Conservation (phyloP, 768 basidiomycete species). For the Lyophyllum decastes region DNA sequence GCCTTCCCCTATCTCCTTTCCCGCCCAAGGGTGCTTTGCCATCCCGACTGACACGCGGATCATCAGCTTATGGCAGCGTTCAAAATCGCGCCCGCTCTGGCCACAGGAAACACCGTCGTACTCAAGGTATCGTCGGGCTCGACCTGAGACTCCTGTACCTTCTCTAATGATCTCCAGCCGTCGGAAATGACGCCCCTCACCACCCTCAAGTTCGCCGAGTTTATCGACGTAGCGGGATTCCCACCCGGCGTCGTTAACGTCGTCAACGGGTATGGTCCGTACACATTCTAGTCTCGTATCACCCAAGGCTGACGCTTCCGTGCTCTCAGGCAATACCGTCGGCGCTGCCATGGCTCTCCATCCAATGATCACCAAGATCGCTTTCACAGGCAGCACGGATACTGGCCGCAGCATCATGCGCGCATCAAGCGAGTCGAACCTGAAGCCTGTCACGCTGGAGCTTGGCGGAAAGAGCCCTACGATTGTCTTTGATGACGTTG, state of each 20-base stretch:
- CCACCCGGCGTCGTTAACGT: constrained; percentile 72
- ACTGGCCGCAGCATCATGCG: constrained; percentile 80
- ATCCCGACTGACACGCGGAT: no score
- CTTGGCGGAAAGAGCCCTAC: constrained; percentile 76
- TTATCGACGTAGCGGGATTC: constrained; percentile 65
- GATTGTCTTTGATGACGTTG: constrained; percentile 72
- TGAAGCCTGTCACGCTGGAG: constrained; percentile 84
- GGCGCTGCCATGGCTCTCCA: constrained; percentile 64
- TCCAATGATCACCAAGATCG: constrained; percentile 61
- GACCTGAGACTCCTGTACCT: neutral
- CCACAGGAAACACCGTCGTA: constrained; percentile 57
- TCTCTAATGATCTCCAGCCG: constrained; percentile 35
- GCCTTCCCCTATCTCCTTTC: neutral
- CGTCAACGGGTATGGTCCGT: constrained; percentile 52
- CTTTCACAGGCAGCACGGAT: constrained; percentile 83
- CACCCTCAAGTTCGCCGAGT: constrained; percentile 47
- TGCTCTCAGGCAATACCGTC: constrained; percentile 45
- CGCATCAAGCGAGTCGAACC: constrained; percentile 74
- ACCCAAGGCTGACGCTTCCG: constrained; percentile 44
- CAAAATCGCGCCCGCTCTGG: constrained; percentile 30
- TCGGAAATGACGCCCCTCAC: constrained; percentile 66
- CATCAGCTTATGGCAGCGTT: constrained; percentile 22
- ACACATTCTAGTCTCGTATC: neutral
- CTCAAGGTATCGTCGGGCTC: constrained; percentile 37
- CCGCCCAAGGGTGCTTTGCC: no score